Conservation (phyloP, 2,329 filamentous ascomycete genomes). For the Coniella vitis region DNA sequence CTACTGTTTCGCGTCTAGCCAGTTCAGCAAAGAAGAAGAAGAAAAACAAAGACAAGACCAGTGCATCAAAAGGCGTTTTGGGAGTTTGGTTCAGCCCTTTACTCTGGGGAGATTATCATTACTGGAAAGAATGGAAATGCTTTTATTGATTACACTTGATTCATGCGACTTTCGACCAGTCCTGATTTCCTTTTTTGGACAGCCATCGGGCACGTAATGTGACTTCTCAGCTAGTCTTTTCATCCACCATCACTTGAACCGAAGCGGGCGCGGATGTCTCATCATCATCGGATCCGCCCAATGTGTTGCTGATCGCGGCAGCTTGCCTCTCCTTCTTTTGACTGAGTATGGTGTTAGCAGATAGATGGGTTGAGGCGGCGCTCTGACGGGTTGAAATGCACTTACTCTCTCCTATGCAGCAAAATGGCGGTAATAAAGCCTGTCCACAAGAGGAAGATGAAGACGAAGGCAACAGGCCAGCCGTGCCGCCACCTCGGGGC, state of each 20-base stretch:
- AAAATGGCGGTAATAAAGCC: slow-evolving; percentile 32
- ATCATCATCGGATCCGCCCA: not conserved
- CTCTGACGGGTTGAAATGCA: not conserved
- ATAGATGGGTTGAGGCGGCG: not conserved
- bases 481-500: slow-evolving; percentile 42
- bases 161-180: not conserved
- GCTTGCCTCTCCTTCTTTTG: slow-evolving; percentile 1
- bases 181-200: not conserved
- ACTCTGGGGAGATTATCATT: not conserved
- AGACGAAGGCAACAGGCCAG: slow-evolving; percentile 40
- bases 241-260: slow-evolving; percentile 2
- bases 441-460: slow-evolving; percentile 37
- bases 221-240: slow-evolving; percentile 1
- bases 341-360: not conserved
- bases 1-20: not conserved
- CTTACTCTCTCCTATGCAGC: slow-evolving; percentile 26
- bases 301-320: not conserved
- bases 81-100: too few relatives aligned
- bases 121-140: not conserved
- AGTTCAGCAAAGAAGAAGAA: not conserved
- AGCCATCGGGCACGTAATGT: not conserved
- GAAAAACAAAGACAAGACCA: not conserved
- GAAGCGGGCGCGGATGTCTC: slow-evolving; percentile 2
- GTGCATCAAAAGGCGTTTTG: slow-evolving; percentile 8
- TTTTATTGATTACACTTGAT: not conserved